Evolutionary conservation across 129 eudicot species (phyloP).

Genomic region (Artemisia annua): DNA sequence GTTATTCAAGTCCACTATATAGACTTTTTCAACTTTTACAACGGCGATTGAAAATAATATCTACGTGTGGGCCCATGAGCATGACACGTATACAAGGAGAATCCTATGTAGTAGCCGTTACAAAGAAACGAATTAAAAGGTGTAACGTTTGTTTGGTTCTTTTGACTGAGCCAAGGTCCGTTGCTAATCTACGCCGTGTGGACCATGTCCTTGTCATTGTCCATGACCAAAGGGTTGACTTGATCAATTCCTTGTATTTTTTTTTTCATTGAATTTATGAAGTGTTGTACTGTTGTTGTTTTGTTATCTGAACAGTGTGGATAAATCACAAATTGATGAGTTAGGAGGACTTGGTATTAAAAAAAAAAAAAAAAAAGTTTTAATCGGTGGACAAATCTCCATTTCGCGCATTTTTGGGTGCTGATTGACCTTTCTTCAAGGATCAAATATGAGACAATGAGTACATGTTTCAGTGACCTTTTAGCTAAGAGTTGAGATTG

Average conservation of each 20-base stretch:
- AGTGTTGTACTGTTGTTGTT: background rate
- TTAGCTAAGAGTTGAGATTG: no score
- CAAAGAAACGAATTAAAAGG: no score
- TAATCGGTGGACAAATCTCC: no score
- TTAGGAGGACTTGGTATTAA: no score
- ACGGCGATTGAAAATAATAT: conserved; percentile 11
- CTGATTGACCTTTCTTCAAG: no score
- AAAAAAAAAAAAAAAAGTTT: no score
- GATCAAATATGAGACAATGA: no score
- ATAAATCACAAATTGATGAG: background rate
- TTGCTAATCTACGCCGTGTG: conserved; percentile 29
- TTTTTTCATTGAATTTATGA: background rate
- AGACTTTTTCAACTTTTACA: conserved; percentile 6
- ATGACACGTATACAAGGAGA: conserved; percentile 20
- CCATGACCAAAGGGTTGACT: conserved; percentile 26
- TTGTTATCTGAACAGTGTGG: no score
- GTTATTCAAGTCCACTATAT: background rate
- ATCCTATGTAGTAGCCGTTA: conserved; percentile 38
- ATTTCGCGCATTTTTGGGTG: no score
- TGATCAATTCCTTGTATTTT: conserved; percentile 25
- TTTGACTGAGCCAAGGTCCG: background rate
- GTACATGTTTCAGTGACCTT: no score
- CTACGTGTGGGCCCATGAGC: conserved; percentile 13
- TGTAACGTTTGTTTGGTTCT: no score
- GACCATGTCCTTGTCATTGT: conserved; percentile 15